phyloP scores from a whole-genome alignment of 2,329 filamentous ascomycete species.

The Ophiostoma quercus region DNA sequence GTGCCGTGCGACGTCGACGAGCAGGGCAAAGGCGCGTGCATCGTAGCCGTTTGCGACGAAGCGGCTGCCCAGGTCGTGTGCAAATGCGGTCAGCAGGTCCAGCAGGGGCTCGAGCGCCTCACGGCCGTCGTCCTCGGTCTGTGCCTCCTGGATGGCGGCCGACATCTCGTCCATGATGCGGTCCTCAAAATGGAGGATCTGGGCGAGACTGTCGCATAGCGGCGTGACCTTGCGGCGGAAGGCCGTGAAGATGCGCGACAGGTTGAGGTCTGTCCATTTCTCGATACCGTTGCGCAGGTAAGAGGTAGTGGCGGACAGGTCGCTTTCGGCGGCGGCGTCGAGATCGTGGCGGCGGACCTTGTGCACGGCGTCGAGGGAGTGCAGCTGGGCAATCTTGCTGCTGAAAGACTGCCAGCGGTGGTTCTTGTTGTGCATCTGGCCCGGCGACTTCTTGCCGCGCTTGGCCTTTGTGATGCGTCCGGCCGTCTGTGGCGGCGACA shows the following conservation, averaged over 20 bases:
- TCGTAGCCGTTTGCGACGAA: conserved; percentile 78
- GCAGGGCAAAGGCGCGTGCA: conserved; percentile 63
- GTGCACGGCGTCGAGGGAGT: conserved; percentile 83
- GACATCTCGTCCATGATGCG: conserved; percentile 74
- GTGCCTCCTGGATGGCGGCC: conserved; percentile 63
- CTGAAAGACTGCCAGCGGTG: conserved; percentile 91
- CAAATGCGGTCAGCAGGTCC: conserved; percentile 83
- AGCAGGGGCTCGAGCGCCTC: conserved; percentile 80
- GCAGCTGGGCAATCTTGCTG: conserved; percentile 82
- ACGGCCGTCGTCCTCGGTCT: conserved; percentile 51
- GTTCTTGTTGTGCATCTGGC: conserved; percentile 61
- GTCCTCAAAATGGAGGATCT: conserved; percentile 85
- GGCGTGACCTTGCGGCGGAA: conserved; percentile 72
- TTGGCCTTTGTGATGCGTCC: conserved; percentile 64
- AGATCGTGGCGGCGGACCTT: conserved; percentile 79
- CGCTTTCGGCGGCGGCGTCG: conserved; percentile 56
- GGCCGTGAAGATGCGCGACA: conserved; percentile 71
- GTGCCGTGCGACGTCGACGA: conserved; percentile 63
- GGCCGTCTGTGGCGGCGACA: conserved; percentile 58
- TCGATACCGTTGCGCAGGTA: conserved; percentile 79
- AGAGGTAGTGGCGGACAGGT: conserved; percentile 70
- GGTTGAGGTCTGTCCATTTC: conserved; percentile 87
- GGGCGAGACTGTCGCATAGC: conserved; percentile 81
- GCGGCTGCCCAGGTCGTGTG: conserved; percentile 79
- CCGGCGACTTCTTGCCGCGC: conserved; percentile 57